These are phyloP conservation scores for Quercus agrifolia DNA, from an alignment of 306 rosid species.

Conservation along the genomic window DNA sequence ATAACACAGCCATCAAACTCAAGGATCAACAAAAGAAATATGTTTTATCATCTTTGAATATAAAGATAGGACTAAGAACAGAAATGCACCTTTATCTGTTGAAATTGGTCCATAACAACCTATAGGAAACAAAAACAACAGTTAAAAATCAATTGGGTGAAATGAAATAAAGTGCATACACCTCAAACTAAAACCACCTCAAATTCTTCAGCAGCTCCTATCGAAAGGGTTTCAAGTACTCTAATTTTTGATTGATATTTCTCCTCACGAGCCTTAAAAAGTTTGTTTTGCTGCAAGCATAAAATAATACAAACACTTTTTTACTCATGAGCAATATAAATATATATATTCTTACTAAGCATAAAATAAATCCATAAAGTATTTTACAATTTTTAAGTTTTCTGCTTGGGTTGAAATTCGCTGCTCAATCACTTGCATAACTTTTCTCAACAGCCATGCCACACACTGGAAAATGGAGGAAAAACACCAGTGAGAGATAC, in stretches of 20 bases:
- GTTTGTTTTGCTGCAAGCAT: slow-evolving; percentile 64
- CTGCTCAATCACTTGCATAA: slow-evolving; percentile 72
- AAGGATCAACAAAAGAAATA: slow-evolving; percentile 9
- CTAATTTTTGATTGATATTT: slow-evolving; percentile 66
- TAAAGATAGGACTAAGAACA: slow-evolving; percentile 18
- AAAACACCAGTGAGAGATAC: slow-evolving; percentile 9
- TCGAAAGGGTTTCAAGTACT: slow-evolving; percentile 79
- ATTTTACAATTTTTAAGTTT: slow-evolving; percentile 67
- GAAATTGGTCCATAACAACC: slow-evolving; percentile 76
- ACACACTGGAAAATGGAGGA: slow-evolving; percentile 55
- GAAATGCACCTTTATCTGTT: slow-evolving; percentile 67
- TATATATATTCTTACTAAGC: neutral
- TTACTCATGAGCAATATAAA: slow-evolving; percentile 21
- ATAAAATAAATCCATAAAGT: neutral
- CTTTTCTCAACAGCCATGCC: slow-evolving; percentile 67
- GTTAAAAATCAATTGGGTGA: slow-evolving; percentile 18
- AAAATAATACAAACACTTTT: slow-evolving; percentile 30
- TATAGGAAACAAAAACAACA: slow-evolving; percentile 31
- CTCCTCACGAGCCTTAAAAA: slow-evolving; percentile 76
- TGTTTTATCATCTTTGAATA: slow-evolving; percentile 17
- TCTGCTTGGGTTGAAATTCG: slow-evolving; percentile 67
- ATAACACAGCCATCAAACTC: neutral
- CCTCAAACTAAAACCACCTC: slow-evolving; percentile 52
- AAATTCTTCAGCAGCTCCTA: slow-evolving; percentile 72
- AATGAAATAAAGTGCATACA: slow-evolving; percentile 10